These are phyloP conservation scores for Sarcocystis neurona DNA, from an alignment of 169 alveolate species.

Conservation along the genomic window DNA sequence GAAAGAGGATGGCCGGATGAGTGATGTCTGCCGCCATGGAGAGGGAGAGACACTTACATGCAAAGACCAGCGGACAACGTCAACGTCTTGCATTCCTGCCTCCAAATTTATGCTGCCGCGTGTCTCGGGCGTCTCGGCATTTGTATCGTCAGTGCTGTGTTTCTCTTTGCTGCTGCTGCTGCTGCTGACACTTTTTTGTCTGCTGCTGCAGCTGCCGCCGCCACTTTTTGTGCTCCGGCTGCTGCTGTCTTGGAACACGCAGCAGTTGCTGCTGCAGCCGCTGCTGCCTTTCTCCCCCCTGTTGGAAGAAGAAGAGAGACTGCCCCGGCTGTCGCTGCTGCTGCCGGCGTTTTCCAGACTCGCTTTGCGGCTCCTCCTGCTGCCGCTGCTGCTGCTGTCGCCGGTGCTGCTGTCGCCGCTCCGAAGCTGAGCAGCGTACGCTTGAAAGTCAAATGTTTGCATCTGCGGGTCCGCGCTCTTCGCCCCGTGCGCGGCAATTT, in stretches of 20 bases:
- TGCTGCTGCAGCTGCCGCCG: not conserved
- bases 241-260: not conserved
- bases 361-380: too few relatives aligned
- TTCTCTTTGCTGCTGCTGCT: not conserved
- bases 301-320: too few relatives aligned
- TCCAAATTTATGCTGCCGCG: too few relatives aligned
- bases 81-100: not conserved
- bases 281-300: slow-evolving; percentile 33
- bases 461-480: slow-evolving; percentile 59
- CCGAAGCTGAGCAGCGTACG: too few relatives aligned
- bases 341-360: too few relatives aligned
- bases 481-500: slow-evolving; percentile 55
- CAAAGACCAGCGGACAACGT: slow-evolving; percentile 60
- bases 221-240: not conserved
- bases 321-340: too few relatives aligned
- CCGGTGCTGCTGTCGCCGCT: too few relatives aligned
- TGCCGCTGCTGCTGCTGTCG: too few relatives aligned
- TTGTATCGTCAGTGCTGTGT: not conserved
- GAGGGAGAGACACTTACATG: too few relatives aligned
- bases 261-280: slow-evolving; percentile 30
- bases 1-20: too few relatives aligned
- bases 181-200: not conserved
- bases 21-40: too few relatives aligned
- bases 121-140: too few relatives aligned
- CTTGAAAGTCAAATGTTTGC: not conserved